Evolutionary conservation across 805 yeast genomes (phyloP).

Genomic region (Candida montana): DNA sequence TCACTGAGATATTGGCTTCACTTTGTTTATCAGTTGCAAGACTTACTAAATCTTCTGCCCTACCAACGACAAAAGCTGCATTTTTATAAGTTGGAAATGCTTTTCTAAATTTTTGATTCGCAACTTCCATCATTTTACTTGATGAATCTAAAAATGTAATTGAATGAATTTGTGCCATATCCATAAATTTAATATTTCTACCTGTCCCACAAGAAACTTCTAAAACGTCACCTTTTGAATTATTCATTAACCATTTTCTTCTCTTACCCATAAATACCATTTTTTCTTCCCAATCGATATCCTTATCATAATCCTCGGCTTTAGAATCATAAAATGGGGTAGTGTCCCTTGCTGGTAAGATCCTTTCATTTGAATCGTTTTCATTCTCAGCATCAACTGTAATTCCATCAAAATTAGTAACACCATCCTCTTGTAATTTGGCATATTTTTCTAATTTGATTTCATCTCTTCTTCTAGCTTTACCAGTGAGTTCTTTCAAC

Average conservation of each 20-base stretch:
- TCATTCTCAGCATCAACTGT: slow-evolving; percentile 27
- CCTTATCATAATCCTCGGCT: slow-evolving; percentile 77
- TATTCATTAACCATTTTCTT: slow-evolving; percentile 75
- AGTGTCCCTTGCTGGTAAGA: slow-evolving; percentile 73
- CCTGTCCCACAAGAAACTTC: slow-evolving; percentile 98
- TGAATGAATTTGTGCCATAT: slow-evolving; percentile 55
- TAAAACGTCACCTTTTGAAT: slow-evolving; percentile 79
- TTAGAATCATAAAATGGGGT: slow-evolving; percentile 71
- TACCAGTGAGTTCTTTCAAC: slow-evolving; percentile 54
- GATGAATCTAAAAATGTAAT: slow-evolving; percentile 87
- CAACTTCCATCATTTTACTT: slow-evolving; percentile 73
- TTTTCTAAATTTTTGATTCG: slow-evolving; percentile 67
- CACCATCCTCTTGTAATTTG: slow-evolving; percentile 38
- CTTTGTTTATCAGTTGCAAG: slow-evolving; percentile 37
- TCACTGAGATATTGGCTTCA: slow-evolving; percentile 14
- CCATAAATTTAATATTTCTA: slow-evolving; percentile 74
- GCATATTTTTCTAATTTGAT: slow-evolving; percentile 56
- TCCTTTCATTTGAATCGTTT: slow-evolving; percentile 31
- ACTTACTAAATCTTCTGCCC: slow-evolving; percentile 72
- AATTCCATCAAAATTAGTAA: slow-evolving; percentile 27
- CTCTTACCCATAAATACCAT: slow-evolving; percentile 45
- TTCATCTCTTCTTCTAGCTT: slow-evolving; percentile 59
- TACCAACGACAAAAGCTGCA: slow-evolving; percentile 86
- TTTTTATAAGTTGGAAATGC: slow-evolving; percentile 60
- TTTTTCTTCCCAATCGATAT: slow-evolving; percentile 54